Base-by-base conservation (phyloP, 2,329 filamentous ascomycete genomes). In the Paecilomyces dactylethromorphus region DNA sequence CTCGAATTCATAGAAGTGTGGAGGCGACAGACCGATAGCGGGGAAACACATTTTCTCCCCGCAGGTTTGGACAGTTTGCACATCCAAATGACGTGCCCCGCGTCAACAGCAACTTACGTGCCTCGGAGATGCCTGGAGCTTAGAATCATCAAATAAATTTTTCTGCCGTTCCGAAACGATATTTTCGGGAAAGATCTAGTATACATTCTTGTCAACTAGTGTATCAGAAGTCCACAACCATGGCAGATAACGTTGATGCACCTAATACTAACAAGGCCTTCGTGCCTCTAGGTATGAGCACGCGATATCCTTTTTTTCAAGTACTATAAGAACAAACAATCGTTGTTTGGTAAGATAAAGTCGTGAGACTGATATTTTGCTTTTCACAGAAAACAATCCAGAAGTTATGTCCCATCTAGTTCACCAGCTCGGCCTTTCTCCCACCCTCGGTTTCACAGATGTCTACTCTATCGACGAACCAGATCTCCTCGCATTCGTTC, bases 381-480 rank as follows among this genome's bases (percentile, higher is more conserved):
- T 12, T 29, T 24, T 24, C 21, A 49, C 62, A 84, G 85, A 87
- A 72, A 87, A 86, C 66, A 96, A 97, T 79, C 92, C 94, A 0
- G 86, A 91, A 76, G 86, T 97, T 32, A 94, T 97, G 87, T 92
- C 87, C 57, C 78, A 82, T 51, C 87, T 97, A 35, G 84, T 95
- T 54, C 90, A 89, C 78, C 86, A 86, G 66, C 89, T 97, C 26
- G 93, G 93, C 63, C 85, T 97, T 58, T 89, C 89, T n/a, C 70
- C 78, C n/a, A 80, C 83, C 26, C 83, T 97, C 53, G 82, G 85
- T 67, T 87, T 96, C 76, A 88, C 95, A 80, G 93, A 97, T 76
- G 91, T 97, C 74, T 97, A 88, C 83, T 92, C 88, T 65, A 87
- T 97, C 69, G 88, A 89, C 63, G 92, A 97, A 56, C 87, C 90